These are phyloP conservation scores for Phytophthora quininea DNA, from an alignment of 352 stramenopile species.

Conservation along the genomic window DNA sequence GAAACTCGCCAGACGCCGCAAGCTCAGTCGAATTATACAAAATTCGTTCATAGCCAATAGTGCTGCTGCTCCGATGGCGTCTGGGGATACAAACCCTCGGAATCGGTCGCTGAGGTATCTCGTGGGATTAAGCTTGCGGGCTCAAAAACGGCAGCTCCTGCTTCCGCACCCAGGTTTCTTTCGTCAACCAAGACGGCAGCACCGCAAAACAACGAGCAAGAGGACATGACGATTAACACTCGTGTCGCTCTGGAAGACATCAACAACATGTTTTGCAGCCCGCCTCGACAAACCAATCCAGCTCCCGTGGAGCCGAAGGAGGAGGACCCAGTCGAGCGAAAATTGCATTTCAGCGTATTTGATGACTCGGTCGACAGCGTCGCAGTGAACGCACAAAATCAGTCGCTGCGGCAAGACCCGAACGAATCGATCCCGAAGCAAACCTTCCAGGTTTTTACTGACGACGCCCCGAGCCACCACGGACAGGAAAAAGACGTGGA, in stretches of 20 bases:
- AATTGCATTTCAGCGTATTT: constrained; percentile 86
- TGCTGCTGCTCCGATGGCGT: constrained; percentile 12
- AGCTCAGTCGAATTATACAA: constrained; percentile 25
- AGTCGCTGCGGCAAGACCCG: constrained; percentile 52
- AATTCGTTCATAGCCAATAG: constrained; percentile 29
- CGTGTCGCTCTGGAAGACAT: constrained; percentile 83
- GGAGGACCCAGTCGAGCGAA: constrained; percentile 77
- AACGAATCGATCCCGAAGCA: constrained; percentile 47
- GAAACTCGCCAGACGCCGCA: constrained; percentile 13
- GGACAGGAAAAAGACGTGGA: constrained; percentile 37
- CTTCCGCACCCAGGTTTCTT: not conserved
- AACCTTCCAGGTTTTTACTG: constrained; percentile 54
- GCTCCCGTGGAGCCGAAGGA: constrained; percentile 56
- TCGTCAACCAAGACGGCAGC: constrained; percentile 18
- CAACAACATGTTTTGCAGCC: constrained; percentile 89
- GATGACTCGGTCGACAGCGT: constrained; percentile 82
- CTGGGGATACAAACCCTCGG: constrained; percentile 6
- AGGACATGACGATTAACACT: constrained; percentile 91
- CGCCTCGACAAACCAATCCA: constrained; percentile 46
- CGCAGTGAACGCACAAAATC: constrained; percentile 49
- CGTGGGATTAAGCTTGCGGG: constrained; percentile 14
- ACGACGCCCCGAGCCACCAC: constrained; percentile 38
- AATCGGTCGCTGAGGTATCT: constrained; percentile 9
- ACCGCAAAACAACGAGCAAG: constrained; percentile 54
- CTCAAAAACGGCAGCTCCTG: constrained; percentile 7